A percentile compares a stretch with the other conserved stretches of the same genome.
These are phyloP conservation scores for Ziziphus jujuba DNA, from an alignment of 306 rosid species.

Conservation along the genomic window DNA sequence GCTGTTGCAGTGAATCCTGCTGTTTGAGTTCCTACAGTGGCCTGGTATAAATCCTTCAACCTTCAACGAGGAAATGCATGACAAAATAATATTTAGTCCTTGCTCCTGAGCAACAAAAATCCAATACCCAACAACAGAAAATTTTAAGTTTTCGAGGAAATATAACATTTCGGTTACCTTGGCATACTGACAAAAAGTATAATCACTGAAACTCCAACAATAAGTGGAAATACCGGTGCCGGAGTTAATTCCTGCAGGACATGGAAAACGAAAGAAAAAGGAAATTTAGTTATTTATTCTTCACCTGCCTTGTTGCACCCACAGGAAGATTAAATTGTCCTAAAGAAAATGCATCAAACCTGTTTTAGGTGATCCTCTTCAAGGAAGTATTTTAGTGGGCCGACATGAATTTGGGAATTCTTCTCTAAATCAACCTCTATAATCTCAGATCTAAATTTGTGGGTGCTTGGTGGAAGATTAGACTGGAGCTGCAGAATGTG, in stretches of 20 bases:
- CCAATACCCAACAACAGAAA: constrained; percentile 11
- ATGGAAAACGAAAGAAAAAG: constrained; percentile 19
- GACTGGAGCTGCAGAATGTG: constrained; percentile 81
- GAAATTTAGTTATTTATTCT: background rate
- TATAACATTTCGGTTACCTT: constrained; percentile 47
- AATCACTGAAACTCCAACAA: constrained; percentile 68
- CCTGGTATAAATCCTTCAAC: constrained; percentile 74
- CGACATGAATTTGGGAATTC: constrained; percentile 71
- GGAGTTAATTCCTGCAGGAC: constrained; percentile 79
- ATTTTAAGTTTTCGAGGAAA: constrained; percentile 5
- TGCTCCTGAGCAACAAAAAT: constrained; percentile 9
- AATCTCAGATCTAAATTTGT: constrained; percentile 76
- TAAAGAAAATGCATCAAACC: constrained; percentile 39
- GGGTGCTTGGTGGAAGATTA: constrained; percentile 58
- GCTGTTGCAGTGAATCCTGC: constrained; percentile 59
- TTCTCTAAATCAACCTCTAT: constrained; percentile 82
- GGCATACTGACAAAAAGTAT: constrained; percentile 73
- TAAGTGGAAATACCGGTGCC: constrained; percentile 88
- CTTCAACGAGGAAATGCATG: constrained; percentile 38
- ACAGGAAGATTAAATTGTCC: too few relatives aligned
- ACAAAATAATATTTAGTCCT: constrained; percentile 6
- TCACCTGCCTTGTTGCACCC: too few relatives aligned
- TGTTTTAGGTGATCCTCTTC: constrained; percentile 70
- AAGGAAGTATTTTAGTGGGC: constrained; percentile 72
- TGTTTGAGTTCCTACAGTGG: constrained; percentile 69